A percentile compares a stretch with the other conserved stretches of the same genome.
Conservation (phyloP, 2,329 filamentous ascomycete genomes). For the Sarocladiaceae sp. region DNA sequence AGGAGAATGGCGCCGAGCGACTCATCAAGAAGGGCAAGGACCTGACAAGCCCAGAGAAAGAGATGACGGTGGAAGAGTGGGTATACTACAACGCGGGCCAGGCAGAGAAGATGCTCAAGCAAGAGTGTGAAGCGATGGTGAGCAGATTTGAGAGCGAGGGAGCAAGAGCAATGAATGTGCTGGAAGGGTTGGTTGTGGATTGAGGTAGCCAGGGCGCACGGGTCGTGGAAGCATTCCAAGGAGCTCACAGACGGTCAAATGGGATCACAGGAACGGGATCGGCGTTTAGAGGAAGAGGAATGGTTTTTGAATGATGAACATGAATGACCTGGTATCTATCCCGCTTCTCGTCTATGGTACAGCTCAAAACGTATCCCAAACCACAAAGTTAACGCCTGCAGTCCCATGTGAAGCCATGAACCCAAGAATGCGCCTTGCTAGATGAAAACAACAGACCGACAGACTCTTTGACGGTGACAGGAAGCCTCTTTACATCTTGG, state of each 20-base stretch:
- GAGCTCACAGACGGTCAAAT: background rate
- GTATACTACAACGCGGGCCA: constrained; percentile 72
- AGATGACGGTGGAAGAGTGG: constrained; percentile 94
- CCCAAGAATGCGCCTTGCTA: no score
- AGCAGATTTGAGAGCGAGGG: constrained; percentile 79
- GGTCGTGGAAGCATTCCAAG: background rate
- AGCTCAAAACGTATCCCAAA: no score
- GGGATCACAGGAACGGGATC: background rate
- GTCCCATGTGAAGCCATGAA: no score
- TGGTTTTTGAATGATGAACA: background rate
- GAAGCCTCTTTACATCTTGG: no score
- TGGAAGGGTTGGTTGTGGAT: constrained; percentile 65
- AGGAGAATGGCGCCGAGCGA: constrained; percentile 45
- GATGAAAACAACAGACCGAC: no score
- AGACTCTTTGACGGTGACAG: no score
- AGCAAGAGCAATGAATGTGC: constrained; percentile 63
- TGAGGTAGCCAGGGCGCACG: constrained; percentile 14
- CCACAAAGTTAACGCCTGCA: no score
- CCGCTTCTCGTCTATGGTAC: no score
- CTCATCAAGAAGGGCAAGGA: constrained; percentile 50
- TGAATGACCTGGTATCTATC: no score
- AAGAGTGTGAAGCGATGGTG: constrained; percentile 79
- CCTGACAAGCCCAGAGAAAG: constrained; percentile 70
- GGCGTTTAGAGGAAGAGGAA: background rate
- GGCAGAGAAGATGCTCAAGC: constrained; percentile 72